Evolutionary conservation across 768 basidiomycete genomes (phyloP).

Genomic region (Leccinum uliginosum): DNA sequence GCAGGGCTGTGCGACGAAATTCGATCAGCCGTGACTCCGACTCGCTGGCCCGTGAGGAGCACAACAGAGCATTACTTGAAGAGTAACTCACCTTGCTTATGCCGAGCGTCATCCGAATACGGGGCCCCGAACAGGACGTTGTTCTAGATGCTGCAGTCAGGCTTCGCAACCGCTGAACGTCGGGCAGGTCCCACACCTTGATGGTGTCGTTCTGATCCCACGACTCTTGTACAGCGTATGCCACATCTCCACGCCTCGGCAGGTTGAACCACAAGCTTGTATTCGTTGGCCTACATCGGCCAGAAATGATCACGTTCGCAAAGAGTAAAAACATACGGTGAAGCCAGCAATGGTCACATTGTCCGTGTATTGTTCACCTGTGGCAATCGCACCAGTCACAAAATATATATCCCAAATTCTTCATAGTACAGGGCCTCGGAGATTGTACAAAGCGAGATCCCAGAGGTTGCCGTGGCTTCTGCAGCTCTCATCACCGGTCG

Average conservation of each 20-base stretch:
- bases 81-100: background rate
- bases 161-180: background rate
- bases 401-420: no score
- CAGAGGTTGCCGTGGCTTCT: no score
- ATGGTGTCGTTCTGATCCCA: slow-evolving; percentile 3
- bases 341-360: no score
- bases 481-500: no score
- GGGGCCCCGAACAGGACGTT: background rate
- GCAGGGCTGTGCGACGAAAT: background rate
- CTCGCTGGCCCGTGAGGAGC: no score
- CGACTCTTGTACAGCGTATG: background rate
- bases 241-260: background rate
- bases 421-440: no score
- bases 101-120: background rate
- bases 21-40: background rate
- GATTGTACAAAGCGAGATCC: no score
- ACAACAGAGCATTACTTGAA: background rate
- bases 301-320: no score
- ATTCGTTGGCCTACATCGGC: background rate
- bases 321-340: no score
- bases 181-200: background rate
- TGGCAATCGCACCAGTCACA: no score
- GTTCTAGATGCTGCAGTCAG: background rate
- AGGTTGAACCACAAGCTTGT: background rate
- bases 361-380: no score